Base-by-base conservation (phyloP, 2,329 filamentous ascomycete genomes). In the Gliomastix tumulicola region DNA sequence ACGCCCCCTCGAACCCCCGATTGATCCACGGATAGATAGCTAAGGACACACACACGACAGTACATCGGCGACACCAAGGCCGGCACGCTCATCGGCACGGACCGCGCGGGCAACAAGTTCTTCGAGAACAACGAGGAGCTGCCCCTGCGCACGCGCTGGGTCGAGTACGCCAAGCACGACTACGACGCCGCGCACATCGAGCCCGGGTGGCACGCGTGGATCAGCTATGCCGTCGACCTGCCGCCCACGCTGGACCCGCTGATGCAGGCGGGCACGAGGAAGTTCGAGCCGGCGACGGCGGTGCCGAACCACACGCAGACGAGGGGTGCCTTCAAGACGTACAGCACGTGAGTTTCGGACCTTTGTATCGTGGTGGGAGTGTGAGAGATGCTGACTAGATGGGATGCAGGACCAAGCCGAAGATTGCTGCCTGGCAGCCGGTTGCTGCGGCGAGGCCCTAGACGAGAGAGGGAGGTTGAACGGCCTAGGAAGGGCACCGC, bases 161-260 rank as follows among this genome's bases (percentile, higher is more conserved):
- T 98, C 46, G 89, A 97, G 65, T 98, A 94, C 74, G 90, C 88
- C 68, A 75, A 85, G 62, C 73, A 86, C 52, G 88, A 97, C 62
- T 85, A 74, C 57, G 85, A 92, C 53, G 71, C 85, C 44, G 77
- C 78, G 41, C 87, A 96, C 37, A 85, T 96, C 52, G 90, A 97
- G 65, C 89, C 90, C 35, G 86, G 90, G 63, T 98, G 92, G 92
- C 92, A 97, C 67, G 88, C 86, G 21, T 98, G 92, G 92, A 88
- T 98, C 50, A 88, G 88, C 47, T 97, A 98, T 67, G 69, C 81
- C 65, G 82, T 95, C 52, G 88, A 97, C 63, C 84, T 85, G 63
- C 80, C 90, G 25, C 92, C 92, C 3, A 76, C 71, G 25, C 64
- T 83, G 54, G 92, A 98, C 59, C 68, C 80, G 36, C 61, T 92